These are phyloP conservation scores for Colletotrichum sp. DNA, from an alignment of 2,329 filamentous ascomycete species.

Conservation along the genomic window DNA sequence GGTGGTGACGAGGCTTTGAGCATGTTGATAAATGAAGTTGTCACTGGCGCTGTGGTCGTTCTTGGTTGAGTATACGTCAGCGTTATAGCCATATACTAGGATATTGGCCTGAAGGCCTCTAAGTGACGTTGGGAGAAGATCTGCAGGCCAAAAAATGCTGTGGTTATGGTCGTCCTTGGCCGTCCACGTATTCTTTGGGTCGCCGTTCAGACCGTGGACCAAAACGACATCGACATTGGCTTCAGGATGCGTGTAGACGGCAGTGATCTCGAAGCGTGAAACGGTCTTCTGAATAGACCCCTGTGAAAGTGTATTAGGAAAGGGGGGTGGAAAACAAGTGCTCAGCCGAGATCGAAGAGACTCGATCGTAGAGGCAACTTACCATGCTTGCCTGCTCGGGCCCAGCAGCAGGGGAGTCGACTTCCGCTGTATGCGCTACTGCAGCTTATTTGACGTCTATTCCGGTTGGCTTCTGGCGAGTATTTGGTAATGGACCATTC, in stretches of 20 bases:
- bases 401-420: constrained; percentile 8
- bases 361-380: background rate
- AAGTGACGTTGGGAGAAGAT: constrained; percentile 68
- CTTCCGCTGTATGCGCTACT: background rate
- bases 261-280: constrained; percentile 62
- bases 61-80: constrained; percentile 59
- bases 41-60: constrained; percentile 63
- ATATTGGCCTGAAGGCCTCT: constrained; percentile 64
- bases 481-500: background rate
- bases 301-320: background rate
- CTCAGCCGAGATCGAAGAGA: background rate
- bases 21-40: constrained; percentile 73
- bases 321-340: background rate
- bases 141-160: constrained; percentile 69
- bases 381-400: constrained; percentile 10
- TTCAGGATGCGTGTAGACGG: constrained; percentile 63
- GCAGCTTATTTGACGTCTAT: background rate
- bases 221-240: constrained; percentile 66
- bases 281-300: constrained; percentile 48
- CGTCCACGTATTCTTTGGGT: constrained; percentile 67
- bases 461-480: background rate
- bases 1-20: constrained; percentile 69
- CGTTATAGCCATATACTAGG: constrained; percentile 77
- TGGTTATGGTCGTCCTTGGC: constrained; percentile 46
- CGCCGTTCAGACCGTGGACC: constrained; percentile 52